Evolutionary conservation across 306 rosid genomes (phyloP).

Genomic region (Malus sylvestris): DNA sequence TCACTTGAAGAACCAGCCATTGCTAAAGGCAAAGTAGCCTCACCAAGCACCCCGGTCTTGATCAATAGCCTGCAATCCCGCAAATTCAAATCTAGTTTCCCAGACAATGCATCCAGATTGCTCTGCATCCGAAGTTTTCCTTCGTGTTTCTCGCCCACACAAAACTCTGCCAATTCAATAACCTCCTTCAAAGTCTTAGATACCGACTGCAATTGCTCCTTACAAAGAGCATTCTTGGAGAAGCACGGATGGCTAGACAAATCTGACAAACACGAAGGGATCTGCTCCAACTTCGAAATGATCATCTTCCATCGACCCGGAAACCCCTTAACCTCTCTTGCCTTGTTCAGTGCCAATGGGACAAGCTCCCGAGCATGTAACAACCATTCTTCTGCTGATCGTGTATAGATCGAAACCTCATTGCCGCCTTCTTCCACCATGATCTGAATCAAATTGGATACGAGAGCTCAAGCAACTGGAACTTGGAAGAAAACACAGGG

Average conservation of each 20-base stretch:
- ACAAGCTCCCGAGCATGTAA: conserved; percentile 56
- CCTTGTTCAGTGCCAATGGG: conserved; percentile 56
- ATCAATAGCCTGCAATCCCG: conserved; percentile 76
- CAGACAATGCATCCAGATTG: conserved; percentile 72
- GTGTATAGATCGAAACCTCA: conserved; percentile 17
- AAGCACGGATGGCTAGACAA: conserved; percentile 95
- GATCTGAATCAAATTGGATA: conserved; percentile 28
- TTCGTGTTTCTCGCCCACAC: conserved; percentile 63
- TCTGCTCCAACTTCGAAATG: conserved; percentile 67
- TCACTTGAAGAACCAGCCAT: conserved; percentile 33
- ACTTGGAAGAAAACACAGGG: conserved; percentile 31
- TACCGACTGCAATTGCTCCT: conserved; percentile 87
- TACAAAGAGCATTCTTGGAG: conserved; percentile 80
- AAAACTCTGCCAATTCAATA: conserved; percentile 56
- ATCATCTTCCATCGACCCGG: conserved; percentile 85
- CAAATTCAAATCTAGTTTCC: conserved; percentile 76
- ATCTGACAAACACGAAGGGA: conserved; percentile 69
- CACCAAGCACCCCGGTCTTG: conserved; percentile 89
- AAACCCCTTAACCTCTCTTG: conserved; percentile 68
- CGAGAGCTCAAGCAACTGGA: conserved; percentile 30
- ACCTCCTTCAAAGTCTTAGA: conserved; percentile 51
- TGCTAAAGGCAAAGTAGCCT: conserved; percentile 52
- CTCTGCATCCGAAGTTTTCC: conserved; percentile 95
- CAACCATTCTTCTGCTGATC: conserved; percentile 65
- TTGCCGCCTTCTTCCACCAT: conserved; percentile 59